Evolutionary conservation across 2,329 filamentous ascomycete species (phyloP).

Genomic region (Aspergillus sp.): DNA sequence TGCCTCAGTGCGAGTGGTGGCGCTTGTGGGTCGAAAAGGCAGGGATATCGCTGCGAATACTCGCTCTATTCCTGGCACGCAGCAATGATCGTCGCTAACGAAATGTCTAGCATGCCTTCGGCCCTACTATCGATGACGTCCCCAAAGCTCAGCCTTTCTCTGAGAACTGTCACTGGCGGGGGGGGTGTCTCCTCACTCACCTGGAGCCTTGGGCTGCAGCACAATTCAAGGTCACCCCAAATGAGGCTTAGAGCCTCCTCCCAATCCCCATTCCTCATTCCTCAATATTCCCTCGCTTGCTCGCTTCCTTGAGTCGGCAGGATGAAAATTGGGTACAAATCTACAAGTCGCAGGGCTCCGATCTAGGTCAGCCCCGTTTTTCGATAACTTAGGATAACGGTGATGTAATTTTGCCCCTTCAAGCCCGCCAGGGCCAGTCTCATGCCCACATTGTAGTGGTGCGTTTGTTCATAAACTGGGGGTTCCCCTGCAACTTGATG

Average conservation of each 20-base stretch:
- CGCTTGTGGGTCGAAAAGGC: background rate
- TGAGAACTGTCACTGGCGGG: too few relatives aligned
- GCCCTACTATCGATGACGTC: background rate
- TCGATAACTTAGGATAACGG: background rate
- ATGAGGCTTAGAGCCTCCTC: background rate
- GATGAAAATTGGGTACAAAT: slow-evolving; percentile 1
- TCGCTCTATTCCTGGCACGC: slow-evolving; percentile 19
- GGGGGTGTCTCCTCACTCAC: too few relatives aligned
- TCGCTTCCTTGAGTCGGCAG: background rate
- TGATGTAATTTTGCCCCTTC: slow-evolving; percentile 1
- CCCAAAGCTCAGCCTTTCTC: background rate
- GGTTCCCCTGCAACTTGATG: background rate
- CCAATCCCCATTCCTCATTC: background rate
- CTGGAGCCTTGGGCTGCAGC: too few relatives aligned
- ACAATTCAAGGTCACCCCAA: background rate
- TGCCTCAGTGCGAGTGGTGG: background rate
- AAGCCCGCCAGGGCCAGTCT: background rate
- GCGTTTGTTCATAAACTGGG: slow-evolving; percentile 1
- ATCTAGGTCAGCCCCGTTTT: background rate
- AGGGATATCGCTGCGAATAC: slow-evolving; percentile 16
- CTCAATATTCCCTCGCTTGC: background rate
- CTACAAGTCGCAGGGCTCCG: background rate
- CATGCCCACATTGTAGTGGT: background rate
- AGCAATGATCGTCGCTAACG: slow-evolving; percentile 20
- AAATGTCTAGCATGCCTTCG: slow-evolving; percentile 16